Percentiles rank a stretch among this genome's conserved stretches.
These are phyloP conservation scores for Capillidium heterosporum DNA, from an alignment of 371 early-diverging fungal species.

Conservation along the genomic window DNA sequence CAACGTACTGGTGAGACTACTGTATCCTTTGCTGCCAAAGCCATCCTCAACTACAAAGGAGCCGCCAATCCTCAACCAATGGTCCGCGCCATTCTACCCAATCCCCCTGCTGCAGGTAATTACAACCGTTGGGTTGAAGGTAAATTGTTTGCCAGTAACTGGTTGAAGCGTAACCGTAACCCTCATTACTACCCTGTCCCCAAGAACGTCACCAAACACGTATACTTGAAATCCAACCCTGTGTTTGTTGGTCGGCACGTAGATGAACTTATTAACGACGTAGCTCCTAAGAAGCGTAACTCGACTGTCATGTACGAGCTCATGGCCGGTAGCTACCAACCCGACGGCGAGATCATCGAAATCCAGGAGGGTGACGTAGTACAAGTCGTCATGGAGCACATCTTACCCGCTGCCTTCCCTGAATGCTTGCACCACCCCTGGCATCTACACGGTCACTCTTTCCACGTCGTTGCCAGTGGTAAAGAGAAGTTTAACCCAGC, in stretches of 20 bases:
- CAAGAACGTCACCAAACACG: too few species aligned
- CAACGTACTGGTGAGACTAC: too few species aligned
- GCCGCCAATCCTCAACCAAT: neutral
- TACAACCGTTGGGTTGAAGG: too few species aligned
- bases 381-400: neutral
- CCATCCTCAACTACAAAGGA: constrained; percentile 1
- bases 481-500: neutral
- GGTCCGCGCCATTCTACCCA: neutral
- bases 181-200: too few species aligned
- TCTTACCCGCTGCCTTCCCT: neutral
- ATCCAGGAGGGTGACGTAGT: neutral
- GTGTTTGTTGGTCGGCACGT: too few species aligned
- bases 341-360: neutral
- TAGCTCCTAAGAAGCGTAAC: too few species aligned
- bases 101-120: neutral
- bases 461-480: too few species aligned
- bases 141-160: neutral
- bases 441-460: too few species aligned
- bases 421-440: neutral
- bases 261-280: neutral
- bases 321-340: neutral
- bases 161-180: neutral
- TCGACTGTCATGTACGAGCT: too few species aligned
- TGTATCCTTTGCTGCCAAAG: too few species aligned
- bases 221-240: too few species aligned